Evolutionary conservation across 1,284 basidiomycete genomes (phyloP).

Genomic region (Trametes hirsuta): DNA sequence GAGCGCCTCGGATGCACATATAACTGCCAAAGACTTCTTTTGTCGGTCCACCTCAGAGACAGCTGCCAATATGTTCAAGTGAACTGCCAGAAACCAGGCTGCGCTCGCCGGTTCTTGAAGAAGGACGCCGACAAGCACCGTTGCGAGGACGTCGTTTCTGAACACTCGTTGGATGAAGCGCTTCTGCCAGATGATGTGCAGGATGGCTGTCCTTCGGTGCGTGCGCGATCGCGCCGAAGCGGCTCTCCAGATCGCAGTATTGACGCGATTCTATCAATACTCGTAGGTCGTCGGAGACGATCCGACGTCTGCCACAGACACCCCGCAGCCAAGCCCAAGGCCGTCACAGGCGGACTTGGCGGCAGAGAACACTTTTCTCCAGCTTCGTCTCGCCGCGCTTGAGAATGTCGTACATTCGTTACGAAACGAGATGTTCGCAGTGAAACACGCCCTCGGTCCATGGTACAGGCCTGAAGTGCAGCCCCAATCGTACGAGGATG

Average conservation of each 20-base stretch:
- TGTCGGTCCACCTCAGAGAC: constrained; percentile 64
- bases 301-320: background rate
- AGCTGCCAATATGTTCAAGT: constrained; percentile 62
- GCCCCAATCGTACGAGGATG: background rate
- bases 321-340: background rate
- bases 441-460: constrained; percentile 28
- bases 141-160: background rate
- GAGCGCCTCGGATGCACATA: constrained; percentile 60
- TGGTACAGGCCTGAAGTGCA: constrained; percentile 28
- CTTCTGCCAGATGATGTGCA: background rate
- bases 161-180: background rate
- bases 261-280: background rate
- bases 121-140: constrained; percentile 41
- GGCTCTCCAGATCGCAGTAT: background rate
- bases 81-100: constrained; percentile 52
- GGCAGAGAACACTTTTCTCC: constrained; percentile 27
- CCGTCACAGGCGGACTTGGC: constrained; percentile 5
- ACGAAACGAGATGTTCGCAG: constrained; percentile 25
- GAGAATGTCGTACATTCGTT: constrained; percentile 28
- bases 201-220: background rate
- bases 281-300: background rate
- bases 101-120: constrained; percentile 46
- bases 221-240: background rate
- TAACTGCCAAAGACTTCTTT: constrained; percentile 72
- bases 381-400: constrained; percentile 24